Percentiles rank a stretch among this genome's conserved stretches.
Evolutionary conservation across 768 basidiomycete genomes (phyloP).

Genomic region (Boletus sensibilis): DNA sequence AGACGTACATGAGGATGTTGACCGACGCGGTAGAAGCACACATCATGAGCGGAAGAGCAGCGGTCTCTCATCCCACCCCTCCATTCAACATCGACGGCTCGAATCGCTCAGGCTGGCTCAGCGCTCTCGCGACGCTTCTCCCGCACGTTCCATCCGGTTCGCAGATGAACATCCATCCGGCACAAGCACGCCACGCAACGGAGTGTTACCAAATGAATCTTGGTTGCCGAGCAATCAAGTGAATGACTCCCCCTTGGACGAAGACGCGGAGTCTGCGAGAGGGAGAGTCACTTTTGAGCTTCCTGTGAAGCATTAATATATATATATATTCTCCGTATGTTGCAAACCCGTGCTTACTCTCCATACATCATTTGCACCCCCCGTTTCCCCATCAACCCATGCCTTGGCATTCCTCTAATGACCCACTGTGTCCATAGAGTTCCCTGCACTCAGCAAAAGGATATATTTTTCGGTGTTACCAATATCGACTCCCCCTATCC

Average conservation of each 20-base stretch:
- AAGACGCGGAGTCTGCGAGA: constrained; percentile 16
- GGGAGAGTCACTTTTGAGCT: constrained; percentile 23
- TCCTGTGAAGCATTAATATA: constrained; percentile 6
- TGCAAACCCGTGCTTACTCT: background rate
- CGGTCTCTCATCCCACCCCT: constrained; percentile 17
- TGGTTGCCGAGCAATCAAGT: constrained; percentile 9
- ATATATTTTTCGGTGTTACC: background rate
- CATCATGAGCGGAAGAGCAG: constrained; percentile 13
- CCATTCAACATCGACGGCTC: constrained; percentile 30
- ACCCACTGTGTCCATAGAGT: constrained; percentile 7
- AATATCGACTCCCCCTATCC: background rate
- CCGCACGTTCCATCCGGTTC: constrained; percentile 48
- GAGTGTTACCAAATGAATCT: constrained; percentile 21
- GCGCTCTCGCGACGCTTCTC: constrained; percentile 42
- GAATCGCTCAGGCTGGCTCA: constrained; percentile 25
- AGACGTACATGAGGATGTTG: constrained; percentile 8
- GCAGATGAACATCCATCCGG: constrained; percentile 37
- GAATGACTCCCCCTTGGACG: constrained; percentile 9
- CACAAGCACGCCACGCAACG: constrained; percentile 19
- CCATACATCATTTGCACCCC: background rate
- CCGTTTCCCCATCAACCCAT: background rate
- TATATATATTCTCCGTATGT: background rate
- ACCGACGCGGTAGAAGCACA: constrained; percentile 26
- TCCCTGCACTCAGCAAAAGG: background rate
- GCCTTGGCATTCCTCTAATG: background rate